Evolutionary conservation across 768 basidiomycete species (phyloP), one percentile per base, ranked within the genome.

Genomic region (Gautieria morchelliformis): DNA sequence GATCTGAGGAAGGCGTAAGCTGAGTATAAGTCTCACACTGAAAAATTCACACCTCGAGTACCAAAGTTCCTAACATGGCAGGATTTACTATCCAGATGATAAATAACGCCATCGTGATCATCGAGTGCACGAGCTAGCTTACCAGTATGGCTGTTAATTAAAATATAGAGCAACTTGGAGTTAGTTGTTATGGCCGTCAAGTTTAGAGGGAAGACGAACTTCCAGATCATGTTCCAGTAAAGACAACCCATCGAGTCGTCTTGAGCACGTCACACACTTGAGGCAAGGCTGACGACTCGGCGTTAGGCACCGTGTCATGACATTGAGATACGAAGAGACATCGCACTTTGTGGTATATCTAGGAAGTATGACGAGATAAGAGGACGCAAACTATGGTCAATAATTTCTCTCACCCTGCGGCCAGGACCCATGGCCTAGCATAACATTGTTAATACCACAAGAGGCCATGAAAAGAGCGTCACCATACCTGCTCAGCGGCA

Each of bases 21-120:
- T 37, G 14, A 20, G 42, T 20, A 41, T 50, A 37, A 14, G 14
- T 37, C 14, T 37, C 35, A 9, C 8, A 37, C 35, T 10, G 22
- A 4, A 19, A 55, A 42, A 27, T 49, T 48, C 61, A 41, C 30
- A 64, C 65, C 64, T 51, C 53, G 56, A 9, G 85, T 89, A 20
- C 88, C 90, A 63, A 92, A 93, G 61, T 74, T 80, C 75, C 83
- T 87, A 53, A 81, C 66, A 66, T 94, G 89, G 64, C 92, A 94
- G 48, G 75, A 73, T 76, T 92, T 93, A 72, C 92, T 93, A 68
- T 56, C 41, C 10, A 45, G 30, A 47, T 27, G 27, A 50, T 32
- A 22, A 33, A 14, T 37, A 27, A 5, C 3, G 27, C 5, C 27
- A 5, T 7, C 35, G 42, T 8, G 20, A n/a, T 44, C 14, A n/a